Evolutionary conservation across 169 alveolate species (phyloP), one percentile per base, ranked within the genome.

Genomic region (Plasmodium gonderi): DNA sequence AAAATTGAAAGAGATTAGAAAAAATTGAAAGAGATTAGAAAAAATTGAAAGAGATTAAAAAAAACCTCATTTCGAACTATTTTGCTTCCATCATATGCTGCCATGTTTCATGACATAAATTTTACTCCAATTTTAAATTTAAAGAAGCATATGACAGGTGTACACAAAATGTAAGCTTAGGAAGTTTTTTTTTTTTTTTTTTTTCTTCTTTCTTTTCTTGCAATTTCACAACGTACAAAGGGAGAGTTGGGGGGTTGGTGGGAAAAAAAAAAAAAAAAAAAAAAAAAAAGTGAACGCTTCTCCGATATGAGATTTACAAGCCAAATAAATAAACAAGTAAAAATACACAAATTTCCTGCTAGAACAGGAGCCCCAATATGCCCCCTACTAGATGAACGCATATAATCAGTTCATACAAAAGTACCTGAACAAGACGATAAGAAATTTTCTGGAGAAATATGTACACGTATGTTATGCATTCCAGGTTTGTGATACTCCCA

Each of bases 121-220:
- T 74, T 23, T 45, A 44, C 54, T 38, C 80, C 65, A 36, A n/a
- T 36, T 38, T 38, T 38, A 72, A 9, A 45, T 36, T 12, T 38
- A 74, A 44, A 74, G 54, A 26, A 45, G 6, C n/a, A 74, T 36
- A 74, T 74, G 54, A 44, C 69, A 45, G 74, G 11, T 47, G 42
- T 12, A 26, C 12, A 26, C 42, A 36, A 76, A 31, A 38, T 26
- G 74, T 11, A 38, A 77, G n/a, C 47, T 5, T 11, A 44, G 74
- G 64, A 11, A 65, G 87, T 12, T 11, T 4, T 45, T 3, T 47
- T 47, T 45, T 77, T 77, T 77, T 77, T 45, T 77, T 72, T 72
- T 72, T 77, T 77, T 47, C 14, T 77, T 72, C 23, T 72, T 77
- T 77, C n/a, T 45, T 76, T 77, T 77, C 14, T 31, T 0, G 31